Evolutionary conservation across 2,329 filamentous ascomycete genomes (phyloP), one percentile per base, ranked within the genome.

Genomic region (Scedosporium apiospermum): DNA sequence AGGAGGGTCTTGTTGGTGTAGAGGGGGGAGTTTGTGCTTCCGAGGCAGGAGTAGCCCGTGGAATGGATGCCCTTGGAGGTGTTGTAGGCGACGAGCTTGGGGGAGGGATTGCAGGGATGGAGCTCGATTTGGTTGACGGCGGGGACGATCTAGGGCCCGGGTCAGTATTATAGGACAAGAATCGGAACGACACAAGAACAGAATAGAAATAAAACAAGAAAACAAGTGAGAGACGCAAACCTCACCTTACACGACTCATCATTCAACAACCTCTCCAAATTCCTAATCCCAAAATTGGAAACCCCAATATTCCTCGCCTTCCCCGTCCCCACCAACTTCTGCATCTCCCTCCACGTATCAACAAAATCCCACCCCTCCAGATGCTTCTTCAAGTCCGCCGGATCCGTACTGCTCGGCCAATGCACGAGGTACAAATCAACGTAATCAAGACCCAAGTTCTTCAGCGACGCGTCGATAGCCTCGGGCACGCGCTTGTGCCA

Each of bases 121-220:
- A 92, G 81, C 76, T 93, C 90, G 72, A 91, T 84, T 76, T 95
- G 90, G 82, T 93, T 93, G 67, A 91, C 89, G 18, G 89, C 88
- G 14, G 83, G 83, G 60, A 80, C 74, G 65, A 82, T 55, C 51
- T 55, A 2, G 18, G n/a, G n/a, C 21, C 74, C 80, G 84, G 55
- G n/a, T 49, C 14, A 49, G 44, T 12, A 16, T 6, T 1, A 21
- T 5, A 26, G 57, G 55, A 34, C 34, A 27, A 23, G 23, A 23
- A 23, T 23, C 23, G 23, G 23, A 49, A 64, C 38, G 6, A 46
- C 4, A 38, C 6, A 38, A 14, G 12, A 38, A 14, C 6, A 34
- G 6, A 34, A 34, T 34, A 34, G 6, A 34, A 34, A 34, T 2
- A 12, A 38, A 38, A 38, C 2, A 38, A 38, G 34, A 38, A 38